Evolutionary conservation across 108 stramenopile genomes (phyloP), one percentile per base, ranked within the genome.

Genomic region (Fistulifera solaris): DNA sequence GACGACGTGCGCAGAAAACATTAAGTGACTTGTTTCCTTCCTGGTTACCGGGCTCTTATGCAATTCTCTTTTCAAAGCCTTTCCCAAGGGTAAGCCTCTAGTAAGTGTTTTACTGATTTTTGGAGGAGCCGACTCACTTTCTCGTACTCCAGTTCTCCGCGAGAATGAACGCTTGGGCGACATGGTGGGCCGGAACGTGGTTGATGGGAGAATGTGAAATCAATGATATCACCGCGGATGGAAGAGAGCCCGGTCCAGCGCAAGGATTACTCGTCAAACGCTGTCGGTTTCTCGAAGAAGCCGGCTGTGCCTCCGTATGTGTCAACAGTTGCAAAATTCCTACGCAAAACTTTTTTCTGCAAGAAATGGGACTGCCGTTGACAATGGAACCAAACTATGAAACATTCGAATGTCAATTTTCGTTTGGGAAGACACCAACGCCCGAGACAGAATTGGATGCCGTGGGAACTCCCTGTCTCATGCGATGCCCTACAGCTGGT

Each of bases 311-410:
- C 0, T 80, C 77, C 6, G 68, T 94, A 1, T 96, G 95, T 66
- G 86, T 96, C 55, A 96, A 96, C 60, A 61, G 71, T 0, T 96
- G 95, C 62, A 96, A 96, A 68, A 76, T 96, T 48, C 95, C 95
- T 0, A 96, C 95, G 19, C 87, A 96, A 58, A 75, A 78, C 3
- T 96, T 96, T 66, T 94, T 96, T 58, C 50, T 67, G 13, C 66
- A 89, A 47, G 80, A 89, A 58, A 89, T 94, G 92, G 88, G 88
- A 0, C 55, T 94, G 47, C 72, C 80, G 4, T 53, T 94, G 44
- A 87, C 83, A 28, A 94, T 94, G 78, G 77, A 78, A 40, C 92
- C 92, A 10, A 73, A 94, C 59, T 94, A 94, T 71, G 76, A 87
- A 28, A 89, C 84, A 18, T 70, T 73, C 54, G 86, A 81, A 65